Conservation (phyloP, 75 land plant species). For the Cupressus sempervirens region DNA sequence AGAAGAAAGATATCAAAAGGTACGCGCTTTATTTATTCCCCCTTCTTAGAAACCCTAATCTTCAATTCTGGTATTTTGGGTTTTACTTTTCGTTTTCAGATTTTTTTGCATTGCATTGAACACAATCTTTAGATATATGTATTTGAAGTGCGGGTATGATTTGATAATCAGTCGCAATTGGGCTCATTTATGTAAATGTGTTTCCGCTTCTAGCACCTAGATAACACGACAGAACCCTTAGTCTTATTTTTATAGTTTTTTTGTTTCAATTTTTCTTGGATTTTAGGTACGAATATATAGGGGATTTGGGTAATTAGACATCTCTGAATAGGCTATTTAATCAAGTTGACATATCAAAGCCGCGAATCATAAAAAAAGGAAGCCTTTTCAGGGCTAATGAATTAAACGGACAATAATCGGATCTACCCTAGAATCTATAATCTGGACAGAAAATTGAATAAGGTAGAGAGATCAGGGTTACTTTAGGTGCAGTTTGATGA, state of each 20-base stretch:
- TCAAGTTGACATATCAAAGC: no score
- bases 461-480: no score
- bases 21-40: conserved; percentile 9
- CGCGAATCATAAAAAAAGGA: no score
- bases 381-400: no score
- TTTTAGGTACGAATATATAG: neutral
- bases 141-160: neutral
- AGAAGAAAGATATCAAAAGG: conserved; percentile 98
- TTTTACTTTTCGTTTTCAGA: neutral
- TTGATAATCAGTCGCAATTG: neutral
- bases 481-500: no score
- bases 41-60: neutral
- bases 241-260: neutral
- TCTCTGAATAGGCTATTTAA: neutral
- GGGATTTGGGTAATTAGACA: neutral
- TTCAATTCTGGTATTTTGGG: neutral
- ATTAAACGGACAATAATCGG: no score
- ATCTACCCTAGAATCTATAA: no score
- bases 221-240: no score
- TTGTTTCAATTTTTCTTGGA: no score
- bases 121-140: neutral
- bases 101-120: neutral
- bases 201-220: neutral
- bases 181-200: neutral
- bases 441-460: no score